These are phyloP conservation scores for Pseudocercospora pini-densiflorae DNA, from an alignment of 2,329 filamentous ascomycete species.

Conservation along the genomic window DNA sequence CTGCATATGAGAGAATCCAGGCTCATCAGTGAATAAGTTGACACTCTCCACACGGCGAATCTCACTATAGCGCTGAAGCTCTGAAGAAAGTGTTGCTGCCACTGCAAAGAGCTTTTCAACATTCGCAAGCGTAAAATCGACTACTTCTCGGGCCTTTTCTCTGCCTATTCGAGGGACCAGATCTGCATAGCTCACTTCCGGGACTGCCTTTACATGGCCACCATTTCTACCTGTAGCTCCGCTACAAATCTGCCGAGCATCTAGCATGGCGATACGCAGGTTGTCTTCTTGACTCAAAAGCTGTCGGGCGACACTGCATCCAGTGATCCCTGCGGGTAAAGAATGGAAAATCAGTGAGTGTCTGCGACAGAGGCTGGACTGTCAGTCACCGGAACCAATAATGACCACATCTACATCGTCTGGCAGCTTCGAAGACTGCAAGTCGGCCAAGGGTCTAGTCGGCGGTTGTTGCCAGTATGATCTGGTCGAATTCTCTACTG, in stretches of 20 bases:
- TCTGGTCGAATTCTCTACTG: constrained; percentile 11
- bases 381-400: constrained; percentile 22
- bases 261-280: constrained; percentile 23
- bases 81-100: not conserved
- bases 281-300: constrained; percentile 19
- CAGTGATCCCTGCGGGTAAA: constrained; percentile 22
- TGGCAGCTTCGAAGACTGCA: constrained; percentile 14
- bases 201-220: constrained; percentile 24
- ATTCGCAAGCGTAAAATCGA: constrained; percentile 19
- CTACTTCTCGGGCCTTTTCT: constrained; percentile 14
- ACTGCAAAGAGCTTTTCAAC: constrained; percentile 16
- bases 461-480: constrained; percentile 22
- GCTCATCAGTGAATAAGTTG: constrained; percentile 15
- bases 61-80: constrained; percentile 14
- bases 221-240: constrained; percentile 28
- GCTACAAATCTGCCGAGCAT: constrained; percentile 25
- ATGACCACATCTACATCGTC: constrained; percentile 23
- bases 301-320: constrained; percentile 25
- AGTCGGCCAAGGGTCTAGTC: constrained; percentile 1
- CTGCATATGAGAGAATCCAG: not conserved
- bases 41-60: constrained; percentile 18
- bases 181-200: constrained; percentile 14
- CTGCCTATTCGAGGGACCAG: constrained; percentile 13
- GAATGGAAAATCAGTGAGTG: not conserved
- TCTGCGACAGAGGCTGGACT: not conserved